phyloP scores from a whole-genome alignment of 345 rosid genomes.

The Hypericum androsaemum region DNA sequence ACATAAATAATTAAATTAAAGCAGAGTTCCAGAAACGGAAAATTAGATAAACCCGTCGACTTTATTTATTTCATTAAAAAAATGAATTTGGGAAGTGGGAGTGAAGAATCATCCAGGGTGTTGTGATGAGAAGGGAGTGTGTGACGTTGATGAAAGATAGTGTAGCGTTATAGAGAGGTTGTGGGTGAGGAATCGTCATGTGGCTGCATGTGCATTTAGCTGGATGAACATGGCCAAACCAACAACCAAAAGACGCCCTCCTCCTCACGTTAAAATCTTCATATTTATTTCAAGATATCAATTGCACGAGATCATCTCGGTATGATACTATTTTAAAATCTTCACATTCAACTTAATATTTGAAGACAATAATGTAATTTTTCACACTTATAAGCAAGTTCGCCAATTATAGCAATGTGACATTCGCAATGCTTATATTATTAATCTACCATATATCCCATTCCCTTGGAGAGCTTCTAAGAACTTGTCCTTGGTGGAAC shows the following conservation, averaged over 20 bases:
- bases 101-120: constrained; percentile 74
- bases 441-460: constrained; percentile 27
- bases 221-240: constrained; percentile 56
- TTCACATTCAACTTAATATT: too few species aligned
- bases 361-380: too few species aligned
- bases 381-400: too few species aligned
- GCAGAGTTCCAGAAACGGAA: too few species aligned
- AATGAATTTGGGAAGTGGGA: constrained; percentile 38
- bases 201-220: constrained; percentile 87
- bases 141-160: constrained; percentile 5
- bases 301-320: too few species aligned
- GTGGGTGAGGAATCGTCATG: constrained; percentile 54
- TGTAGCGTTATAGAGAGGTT: constrained; percentile 4
- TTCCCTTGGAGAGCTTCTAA: constrained; percentile 27
- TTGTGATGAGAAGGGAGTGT: constrained; percentile 30
- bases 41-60: too few species aligned
- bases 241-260: background rate
- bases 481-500: constrained; percentile 16
- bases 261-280: background rate
- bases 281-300: constrained; percentile 26
- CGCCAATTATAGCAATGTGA: too few species aligned
- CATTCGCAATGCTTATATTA: too few species aligned
- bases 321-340: too few species aligned
- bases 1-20: too few species aligned
- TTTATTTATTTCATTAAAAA: background rate